Conservation (phyloP, 768 basidiomycete genomes). For the Mycena alexandri region DNA sequence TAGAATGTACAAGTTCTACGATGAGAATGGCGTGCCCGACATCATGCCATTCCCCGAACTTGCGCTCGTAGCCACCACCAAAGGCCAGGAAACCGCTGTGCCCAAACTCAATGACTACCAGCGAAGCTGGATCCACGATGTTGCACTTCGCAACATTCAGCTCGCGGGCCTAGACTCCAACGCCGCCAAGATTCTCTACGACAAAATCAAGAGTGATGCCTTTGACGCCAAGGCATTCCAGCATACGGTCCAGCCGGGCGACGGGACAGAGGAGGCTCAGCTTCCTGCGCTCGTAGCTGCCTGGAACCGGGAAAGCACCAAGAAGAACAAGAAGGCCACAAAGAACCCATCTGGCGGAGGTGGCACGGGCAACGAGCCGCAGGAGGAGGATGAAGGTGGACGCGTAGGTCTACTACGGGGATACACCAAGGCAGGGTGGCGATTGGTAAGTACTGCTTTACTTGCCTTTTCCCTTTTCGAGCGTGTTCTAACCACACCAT, state of each 20-base stretch:
- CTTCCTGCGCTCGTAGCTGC: slow-evolving; percentile 17
- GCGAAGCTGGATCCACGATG: slow-evolving; percentile 24
- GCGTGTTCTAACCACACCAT: neutral
- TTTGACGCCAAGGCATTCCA: slow-evolving; percentile 26
- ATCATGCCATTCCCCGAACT: too few relatives aligned
- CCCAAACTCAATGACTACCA: slow-evolving; percentile 23
- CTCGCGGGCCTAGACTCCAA: neutral
- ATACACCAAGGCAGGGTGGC: too few relatives aligned
- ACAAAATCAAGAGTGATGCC: slow-evolving; percentile 18
- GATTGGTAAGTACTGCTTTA: neutral
- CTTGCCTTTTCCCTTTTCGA: neutral
- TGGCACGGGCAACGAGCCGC: neutral
- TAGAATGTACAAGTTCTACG: too few relatives aligned
- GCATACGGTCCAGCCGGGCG: slow-evolving; percentile 13
- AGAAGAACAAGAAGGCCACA: slow-evolving; percentile 2
- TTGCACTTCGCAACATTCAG: slow-evolving; percentile 7
- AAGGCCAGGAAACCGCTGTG: too few relatives aligned
- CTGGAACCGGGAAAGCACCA: slow-evolving; percentile 5
- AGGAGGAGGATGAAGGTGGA: slow-evolving; percentile 11
- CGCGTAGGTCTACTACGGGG: slow-evolving; percentile 1
- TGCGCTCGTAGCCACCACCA: too few relatives aligned
- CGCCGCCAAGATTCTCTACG: neutral
- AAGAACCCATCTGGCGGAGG: neutral
- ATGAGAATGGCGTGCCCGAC: too few relatives aligned
- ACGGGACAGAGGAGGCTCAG: slow-evolving; percentile 1